Evolutionary conservation across 768 basidiomycete genomes (phyloP), one percentile per base, ranked within the genome.

Genomic region (Trametes meyenii): DNA sequence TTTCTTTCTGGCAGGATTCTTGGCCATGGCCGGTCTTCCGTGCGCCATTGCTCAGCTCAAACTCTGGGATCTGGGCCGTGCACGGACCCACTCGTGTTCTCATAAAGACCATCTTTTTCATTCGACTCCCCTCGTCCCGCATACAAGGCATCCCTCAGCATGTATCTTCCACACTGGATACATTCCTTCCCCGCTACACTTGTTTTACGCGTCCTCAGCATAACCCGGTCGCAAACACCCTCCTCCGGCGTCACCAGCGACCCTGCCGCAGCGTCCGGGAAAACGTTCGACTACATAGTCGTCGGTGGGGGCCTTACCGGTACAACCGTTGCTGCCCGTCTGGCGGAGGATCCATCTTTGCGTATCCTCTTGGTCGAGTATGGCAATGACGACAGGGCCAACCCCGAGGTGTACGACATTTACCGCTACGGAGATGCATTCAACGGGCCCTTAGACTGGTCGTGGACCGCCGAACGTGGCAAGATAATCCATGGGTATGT

Each of bases 311-410:
- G 76, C 2, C 66, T 82, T 12, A 75, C 82, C 0, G 84, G 83
- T 16, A 75, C 76, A 13, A 80, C 82, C 4, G 78, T 85, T 39
- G 80, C 84, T 21, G 74, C 75, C 10, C 73, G 83, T 13, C 74
- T 84, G 12, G 70, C 81, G 0, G 82, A 84, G 66, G 74, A 83
- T 54, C 64, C 77, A 3, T 61, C 68, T 0, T 69, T 77, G 43
- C 75, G 76, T 11, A 77, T 85, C 1, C 74, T 84, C 5, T 69
- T 84, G 58, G 74, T 85, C 49, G 84, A 85, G 68, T 83, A 78
- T 2, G 84, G 84, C 1, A 74, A 69, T 7, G 83, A 83, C 63
- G 71, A 82, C 63, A 74, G 81, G 26, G 71, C 72, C 4, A 77
- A 82, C 62, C 71, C 78, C 1, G 69, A 74, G 13, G 76, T 84